Evolutionary conservation across 2,329 filamentous ascomycete genomes (phyloP).

Genomic region (Hypoxylon sp.): DNA sequence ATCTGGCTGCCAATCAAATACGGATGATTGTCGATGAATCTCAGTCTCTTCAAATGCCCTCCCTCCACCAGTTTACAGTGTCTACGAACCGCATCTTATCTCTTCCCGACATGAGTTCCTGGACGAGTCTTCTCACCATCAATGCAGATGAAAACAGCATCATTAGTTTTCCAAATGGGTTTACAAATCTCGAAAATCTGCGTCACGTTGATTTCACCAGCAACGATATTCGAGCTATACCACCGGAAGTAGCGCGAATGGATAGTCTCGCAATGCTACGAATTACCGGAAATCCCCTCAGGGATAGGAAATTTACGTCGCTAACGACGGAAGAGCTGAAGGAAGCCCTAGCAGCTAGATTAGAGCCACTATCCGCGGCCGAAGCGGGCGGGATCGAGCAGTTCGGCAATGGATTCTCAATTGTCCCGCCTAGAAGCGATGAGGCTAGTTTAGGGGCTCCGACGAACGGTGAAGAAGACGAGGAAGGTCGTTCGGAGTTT

Average conservation of each 20-base stretch:
- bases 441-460: not conserved
- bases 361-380: conserved; percentile 62
- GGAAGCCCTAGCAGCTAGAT: conserved; percentile 70
- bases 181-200: conserved; percentile 72
- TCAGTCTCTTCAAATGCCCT: conserved; percentile 69
- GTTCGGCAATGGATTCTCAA: conserved; percentile 39
- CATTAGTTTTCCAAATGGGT: conserved; percentile 76
- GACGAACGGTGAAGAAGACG: conserved; percentile 47
- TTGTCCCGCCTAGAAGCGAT: conserved; percentile 1
- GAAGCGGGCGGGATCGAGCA: conserved; percentile 37
- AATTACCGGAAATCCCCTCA: conserved; percentile 87
- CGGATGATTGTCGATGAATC: conserved; percentile 40
- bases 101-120: conserved; percentile 78
- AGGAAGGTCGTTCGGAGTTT: conserved; percentile 59
- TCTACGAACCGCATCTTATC: conserved; percentile 79
- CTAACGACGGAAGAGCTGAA: conserved; percentile 86
- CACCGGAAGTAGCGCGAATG: conserved; percentile 82
- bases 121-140: conserved; percentile 76
- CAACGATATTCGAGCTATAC: conserved; percentile 81
- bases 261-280: conserved; percentile 76
- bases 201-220: conserved; percentile 83
- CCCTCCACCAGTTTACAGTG: conserved; percentile 76
- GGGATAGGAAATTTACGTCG: conserved; percentile 84
- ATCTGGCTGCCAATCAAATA: conserved; percentile 76
- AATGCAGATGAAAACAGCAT: conserved; percentile 85